Evolutionary conservation across 2,329 filamentous ascomycete genomes (phyloP).

Genomic region (Trichoderma oligosporum): DNA sequence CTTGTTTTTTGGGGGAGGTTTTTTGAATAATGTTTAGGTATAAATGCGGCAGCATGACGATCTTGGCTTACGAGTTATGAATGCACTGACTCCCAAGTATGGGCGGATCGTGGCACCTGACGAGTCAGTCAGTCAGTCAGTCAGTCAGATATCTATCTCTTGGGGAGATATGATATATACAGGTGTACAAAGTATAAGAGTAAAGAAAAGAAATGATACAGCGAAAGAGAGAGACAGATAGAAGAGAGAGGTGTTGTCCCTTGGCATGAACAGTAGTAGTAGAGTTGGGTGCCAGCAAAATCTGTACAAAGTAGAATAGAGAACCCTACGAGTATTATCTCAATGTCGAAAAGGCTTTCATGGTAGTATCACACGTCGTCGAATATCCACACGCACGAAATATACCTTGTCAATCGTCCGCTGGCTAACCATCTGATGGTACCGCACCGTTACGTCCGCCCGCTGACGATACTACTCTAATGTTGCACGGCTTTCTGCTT

Average conservation of each 20-base stretch:
- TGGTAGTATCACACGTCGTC: background rate
- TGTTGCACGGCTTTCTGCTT: background rate
- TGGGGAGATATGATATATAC: too few relatives aligned
- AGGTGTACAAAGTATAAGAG: too few relatives aligned
- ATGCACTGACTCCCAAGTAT: constrained; percentile 2
- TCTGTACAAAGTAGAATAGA: too few relatives aligned
- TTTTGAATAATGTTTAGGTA: background rate
- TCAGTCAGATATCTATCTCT: too few relatives aligned
- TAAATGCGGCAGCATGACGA: constrained; percentile 2
- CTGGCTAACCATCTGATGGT: constrained; percentile 6
- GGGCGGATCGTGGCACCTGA: constrained; percentile 6
- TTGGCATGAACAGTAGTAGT: background rate
- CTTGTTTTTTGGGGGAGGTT: too few relatives aligned
- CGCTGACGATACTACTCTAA: constrained; percentile 7
- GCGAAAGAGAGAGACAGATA: background rate
- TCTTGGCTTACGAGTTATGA: too few relatives aligned
- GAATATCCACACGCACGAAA: constrained; percentile 14
- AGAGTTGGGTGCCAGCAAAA: too few relatives aligned
- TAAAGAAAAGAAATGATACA: background rate
- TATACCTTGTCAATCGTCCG: background rate
- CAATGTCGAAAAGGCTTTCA: too few relatives aligned
- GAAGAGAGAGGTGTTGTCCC: background rate
- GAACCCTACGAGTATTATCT: too few relatives aligned
- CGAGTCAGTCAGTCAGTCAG: too few relatives aligned
- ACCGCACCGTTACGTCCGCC: background rate